Evolutionary conservation across 2,329 filamentous ascomycete species (phyloP), one percentile per base, ranked within the genome.

Genomic region (Cladophialophora immunda): DNA sequence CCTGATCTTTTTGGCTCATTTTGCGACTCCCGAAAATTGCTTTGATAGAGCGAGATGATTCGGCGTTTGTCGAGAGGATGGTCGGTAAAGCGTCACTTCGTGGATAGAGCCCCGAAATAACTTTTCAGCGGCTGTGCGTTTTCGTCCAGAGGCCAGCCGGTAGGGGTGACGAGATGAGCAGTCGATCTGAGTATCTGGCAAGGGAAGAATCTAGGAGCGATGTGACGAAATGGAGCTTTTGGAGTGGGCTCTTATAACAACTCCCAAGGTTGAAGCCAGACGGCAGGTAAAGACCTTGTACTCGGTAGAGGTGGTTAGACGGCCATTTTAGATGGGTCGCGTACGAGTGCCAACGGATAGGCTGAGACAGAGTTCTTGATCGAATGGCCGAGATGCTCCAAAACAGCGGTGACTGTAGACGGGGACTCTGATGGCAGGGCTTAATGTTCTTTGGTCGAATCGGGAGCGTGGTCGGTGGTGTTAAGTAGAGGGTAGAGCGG

Each of bases 251-350:
- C 11, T 34, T 19, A 45, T 30, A 19, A 19, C 13, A 15, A 30
- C 57, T 32, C 6, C 29, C 4, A 17, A 36, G 27, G 61, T 45
- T 41, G 32, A 64, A 41, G 36, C 38, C 9, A 30, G 32, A 38
- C 25, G 22, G 25, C 13, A 52, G 50, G 47, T 36, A 25, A 56
- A 29, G 27, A 60, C 53, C n/a, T 62, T 56, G 58, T 25, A n/a
- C n/a, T n/a, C n/a, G n/a, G n/a, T n/a, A 61, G 55, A 59, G 56
- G 64, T 64, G 67, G 54, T 58, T 68, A 68, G 36, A 45, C 36
- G 34, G 56, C 62, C 67, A 68, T 68, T 55, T 62, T 68, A 29
- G 7, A 27, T 36, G 53, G 19, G 55, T 41, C 19, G 45, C 19
- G 41, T 36, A 34, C 29, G 32, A 61, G 63, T 68, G 61, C 67